phyloP scores from a whole-genome alignment of 352 stramenopile genomes.

The Phytopythium boreale region DNA sequence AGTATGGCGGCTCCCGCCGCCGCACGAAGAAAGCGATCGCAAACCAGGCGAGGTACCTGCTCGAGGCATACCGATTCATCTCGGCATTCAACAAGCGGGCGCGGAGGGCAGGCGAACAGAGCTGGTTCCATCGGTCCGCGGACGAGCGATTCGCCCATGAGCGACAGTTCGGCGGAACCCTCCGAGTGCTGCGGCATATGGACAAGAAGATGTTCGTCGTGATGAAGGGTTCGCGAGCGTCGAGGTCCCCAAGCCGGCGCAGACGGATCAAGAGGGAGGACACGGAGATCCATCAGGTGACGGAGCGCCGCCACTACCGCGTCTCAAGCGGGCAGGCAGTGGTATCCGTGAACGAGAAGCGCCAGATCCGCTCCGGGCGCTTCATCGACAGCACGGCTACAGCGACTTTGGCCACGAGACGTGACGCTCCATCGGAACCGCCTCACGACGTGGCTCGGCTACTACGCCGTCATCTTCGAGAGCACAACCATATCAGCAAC shows the following conservation, averaged over 20 bases:
- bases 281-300: neutral
- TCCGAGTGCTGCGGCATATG: neutral
- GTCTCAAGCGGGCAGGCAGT: neutral
- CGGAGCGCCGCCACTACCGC: neutral
- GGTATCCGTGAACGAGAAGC: neutral
- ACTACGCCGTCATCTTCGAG: neutral
- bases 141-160: neutral
- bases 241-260: neutral
- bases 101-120: too few relatives aligned
- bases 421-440: neutral
- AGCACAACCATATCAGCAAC: neutral
- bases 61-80: neutral
- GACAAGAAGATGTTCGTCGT: conserved; percentile 1
- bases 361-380: neutral
- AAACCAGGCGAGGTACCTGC: neutral
- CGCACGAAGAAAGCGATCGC: neutral
- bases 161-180: neutral
- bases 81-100: neutral
- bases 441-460: neutral
- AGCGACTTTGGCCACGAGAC: neutral
- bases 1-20: neutral
- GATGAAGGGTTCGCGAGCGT: neutral
- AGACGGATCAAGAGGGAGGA: neutral
- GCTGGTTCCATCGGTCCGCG: neutral
- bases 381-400: neutral